Conservation (phyloP, 495 filamentous ascomycete genomes). For the Margaritispora aquatica region DNA sequence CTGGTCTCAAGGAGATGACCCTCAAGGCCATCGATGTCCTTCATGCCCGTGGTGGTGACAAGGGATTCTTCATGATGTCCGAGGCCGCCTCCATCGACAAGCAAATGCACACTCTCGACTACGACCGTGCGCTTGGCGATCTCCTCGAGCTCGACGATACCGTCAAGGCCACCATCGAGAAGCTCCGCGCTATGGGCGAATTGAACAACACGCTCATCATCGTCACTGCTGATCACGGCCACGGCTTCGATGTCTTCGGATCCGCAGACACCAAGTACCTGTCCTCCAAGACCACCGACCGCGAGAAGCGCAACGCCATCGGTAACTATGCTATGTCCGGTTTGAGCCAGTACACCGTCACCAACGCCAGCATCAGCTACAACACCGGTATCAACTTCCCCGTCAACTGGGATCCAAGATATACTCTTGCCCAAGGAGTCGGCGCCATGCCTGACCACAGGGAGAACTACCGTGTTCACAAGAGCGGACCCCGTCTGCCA, state of each 20-base stretch:
- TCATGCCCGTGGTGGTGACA: slow-evolving; percentile 48
- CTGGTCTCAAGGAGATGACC: slow-evolving; percentile 76
- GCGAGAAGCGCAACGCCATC: slow-evolving; percentile 59
- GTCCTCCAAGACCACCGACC: slow-evolving; percentile 48
- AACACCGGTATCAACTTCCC: slow-evolving; percentile 63
- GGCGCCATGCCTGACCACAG: slow-evolving; percentile 59
- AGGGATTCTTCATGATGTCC: slow-evolving; percentile 72
- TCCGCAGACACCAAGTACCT: slow-evolving; percentile 49
- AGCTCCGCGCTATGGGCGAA: slow-evolving; percentile 47
- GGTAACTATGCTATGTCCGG: slow-evolving; percentile 62
- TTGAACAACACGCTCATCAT: slow-evolving; percentile 62
- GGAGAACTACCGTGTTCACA: slow-evolving; percentile 59
- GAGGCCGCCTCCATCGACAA: slow-evolving; percentile 75
- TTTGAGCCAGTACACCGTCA: slow-evolving; percentile 58
- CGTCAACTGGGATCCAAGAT: slow-evolving; percentile 68
- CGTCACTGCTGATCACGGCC: slow-evolving; percentile 72
- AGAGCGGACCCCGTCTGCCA: slow-evolving; percentile 48
- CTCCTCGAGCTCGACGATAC: slow-evolving; percentile 73
- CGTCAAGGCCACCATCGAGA: slow-evolving; percentile 56
- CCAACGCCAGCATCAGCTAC: slow-evolving; percentile 39
- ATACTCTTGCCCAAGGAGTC: slow-evolving; percentile 60
- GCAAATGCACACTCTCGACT: slow-evolving; percentile 65
- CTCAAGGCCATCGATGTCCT: slow-evolving; percentile 71
- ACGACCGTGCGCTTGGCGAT: slow-evolving; percentile 69
- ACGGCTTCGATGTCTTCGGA: slow-evolving; percentile 64